Evolutionary conservation across 2,329 filamentous ascomycete species (phyloP), one percentile per base, ranked within the genome.

Genomic region (Thielaviopsis cerberus): DNA sequence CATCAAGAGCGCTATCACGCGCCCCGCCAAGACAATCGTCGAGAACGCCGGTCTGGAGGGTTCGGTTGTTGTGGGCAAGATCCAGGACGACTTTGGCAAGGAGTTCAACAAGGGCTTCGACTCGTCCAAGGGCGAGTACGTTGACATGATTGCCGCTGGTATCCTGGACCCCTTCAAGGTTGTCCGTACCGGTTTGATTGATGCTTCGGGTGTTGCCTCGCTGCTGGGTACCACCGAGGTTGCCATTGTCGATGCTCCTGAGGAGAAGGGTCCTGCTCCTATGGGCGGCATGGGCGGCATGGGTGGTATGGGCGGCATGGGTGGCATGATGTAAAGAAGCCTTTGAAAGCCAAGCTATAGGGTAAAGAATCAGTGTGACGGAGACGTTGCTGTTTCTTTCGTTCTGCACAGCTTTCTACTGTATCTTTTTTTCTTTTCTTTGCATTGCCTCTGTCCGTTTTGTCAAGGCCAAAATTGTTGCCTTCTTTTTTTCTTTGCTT

Each of bases 101-200:
- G 90, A 98, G 74, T 98, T 98, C 82, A 94, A 96, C 86, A 92
- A 86, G 78, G 92, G 92, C 64, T 98, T 88, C 76, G 88, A 98
- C 80, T 92, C 86, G 75, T 76, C 88, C 71, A 95, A 90, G 79
- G 89, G 91, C 73, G 87, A 97, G 77, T 98, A 95, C 75, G 89
- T 96, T 65, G 91, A 98, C 78, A 97, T 98, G 92, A 96, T 98
- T 69, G 72, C 80, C 63, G 82, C 88, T 65, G 92, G 92, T 85
- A 98, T 98, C 72, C 86, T 98, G 61, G 92, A 98, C 72, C 92
- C 92, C 64, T 86, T 98, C 80, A 98, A 98, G 86, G 92, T 98
- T 66, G 92, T 98, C 69, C 89, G 92, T 67, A 98, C 92, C 63
- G 91, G 88, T 68, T 84, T 98, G 61, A 81, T 90, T 67, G 92